A percentile compares a stretch with the other conserved stretches of the same genome.
Evolutionary conservation across 768 basidiomycete genomes (phyloP).

Genomic region (Saitozyma sp.): DNA sequence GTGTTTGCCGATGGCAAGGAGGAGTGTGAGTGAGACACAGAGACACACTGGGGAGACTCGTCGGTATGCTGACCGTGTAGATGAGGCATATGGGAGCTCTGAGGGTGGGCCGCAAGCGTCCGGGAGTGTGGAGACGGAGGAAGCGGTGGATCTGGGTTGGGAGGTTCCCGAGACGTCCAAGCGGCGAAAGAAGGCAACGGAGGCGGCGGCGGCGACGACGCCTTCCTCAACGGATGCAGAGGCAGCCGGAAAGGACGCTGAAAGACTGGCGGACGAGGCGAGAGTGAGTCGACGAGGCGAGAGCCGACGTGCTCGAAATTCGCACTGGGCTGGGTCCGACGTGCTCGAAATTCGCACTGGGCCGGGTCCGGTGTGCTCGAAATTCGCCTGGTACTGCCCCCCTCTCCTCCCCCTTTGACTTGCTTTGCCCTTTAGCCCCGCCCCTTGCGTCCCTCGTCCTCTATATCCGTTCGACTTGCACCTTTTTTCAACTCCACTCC

Average conservation of each 20-base stretch:
- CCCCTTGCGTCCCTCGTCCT: too few species aligned
- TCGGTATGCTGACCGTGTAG: background rate
- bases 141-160: conserved; percentile 44
- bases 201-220: background rate
- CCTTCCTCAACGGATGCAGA: background rate
- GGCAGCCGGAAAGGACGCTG: conserved; percentile 11
- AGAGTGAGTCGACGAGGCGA: conserved; percentile 23
- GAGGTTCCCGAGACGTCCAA: conserved; percentile 13
- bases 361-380: too few species aligned
- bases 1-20: conserved; percentile 44
- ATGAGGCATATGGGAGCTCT: conserved; percentile 10
- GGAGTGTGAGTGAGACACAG: conserved; percentile 36
- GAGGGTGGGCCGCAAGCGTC: background rate
- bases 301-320: too few species aligned
- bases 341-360: too few species aligned
- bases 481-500: too few species aligned
- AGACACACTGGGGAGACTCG: background rate
- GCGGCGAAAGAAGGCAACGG: conserved; percentile 18
- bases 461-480: too few species aligned
- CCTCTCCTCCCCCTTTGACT: too few species aligned
- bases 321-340: too few species aligned
- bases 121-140: conserved; percentile 9
- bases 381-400: too few species aligned
- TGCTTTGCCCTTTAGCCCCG: too few species aligned
- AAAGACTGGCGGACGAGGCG: conserved; percentile 21